Percentiles rank a stretch among this genome's conserved stretches.
Conservation (phyloP, 352 stramenopile species). For the Pelagophyceae sp. region DNA sequence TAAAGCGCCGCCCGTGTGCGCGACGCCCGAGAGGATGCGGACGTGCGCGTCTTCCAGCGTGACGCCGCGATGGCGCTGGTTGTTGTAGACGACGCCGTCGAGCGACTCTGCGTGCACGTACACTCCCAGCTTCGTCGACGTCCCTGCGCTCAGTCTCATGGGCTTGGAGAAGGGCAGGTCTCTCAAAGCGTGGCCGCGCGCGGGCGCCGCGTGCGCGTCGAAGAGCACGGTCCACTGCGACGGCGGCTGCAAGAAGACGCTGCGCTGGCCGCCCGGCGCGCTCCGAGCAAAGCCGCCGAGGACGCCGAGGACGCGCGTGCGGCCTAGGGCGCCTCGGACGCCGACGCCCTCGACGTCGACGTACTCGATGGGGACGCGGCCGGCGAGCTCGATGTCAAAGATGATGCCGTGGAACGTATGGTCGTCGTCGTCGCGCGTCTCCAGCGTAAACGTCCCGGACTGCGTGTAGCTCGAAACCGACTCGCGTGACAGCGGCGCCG, state of each 20-base stretch:
- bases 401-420: slow-evolving; percentile 10
- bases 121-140: background rate
- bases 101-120: background rate
- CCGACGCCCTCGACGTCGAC: background rate
- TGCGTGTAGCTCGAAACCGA: background rate
- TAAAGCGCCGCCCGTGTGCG: background rate
- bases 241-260: slow-evolving; percentile 3
- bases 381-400: background rate
- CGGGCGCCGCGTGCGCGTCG: background rate
- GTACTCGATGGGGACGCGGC: background rate
- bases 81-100: slow-evolving; percentile 11
- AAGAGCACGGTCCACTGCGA: background rate
- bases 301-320: background rate
- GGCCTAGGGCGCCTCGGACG: background rate
- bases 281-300: too few relatives aligned
- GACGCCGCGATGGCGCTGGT: background rate
- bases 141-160: background rate
- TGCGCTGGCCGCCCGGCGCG: too few relatives aligned
- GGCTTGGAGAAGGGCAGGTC: background rate
- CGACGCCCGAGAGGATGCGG: background rate
- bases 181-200: too few relatives aligned
- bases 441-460: background rate
- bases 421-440: background rate
- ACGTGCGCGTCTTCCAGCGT: slow-evolving; percentile 2
- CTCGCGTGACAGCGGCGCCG: background rate